Base-by-base conservation (phyloP, 768 basidiomycete genomes). In the Suillus sp. region DNA sequence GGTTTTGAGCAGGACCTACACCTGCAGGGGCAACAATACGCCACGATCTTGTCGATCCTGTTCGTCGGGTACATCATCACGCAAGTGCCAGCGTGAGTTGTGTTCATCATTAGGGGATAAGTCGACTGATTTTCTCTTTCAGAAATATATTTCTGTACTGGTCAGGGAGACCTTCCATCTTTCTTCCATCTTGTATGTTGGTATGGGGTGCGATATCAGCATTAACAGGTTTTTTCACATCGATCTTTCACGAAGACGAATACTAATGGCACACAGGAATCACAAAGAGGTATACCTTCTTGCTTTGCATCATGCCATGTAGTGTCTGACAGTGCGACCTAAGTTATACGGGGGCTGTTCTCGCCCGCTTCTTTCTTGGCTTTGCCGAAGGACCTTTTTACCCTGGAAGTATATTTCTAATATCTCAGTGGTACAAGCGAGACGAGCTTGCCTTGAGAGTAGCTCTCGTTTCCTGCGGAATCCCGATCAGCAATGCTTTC, bases 401-500 rank as follows among this genome's bases (percentile, higher is more conserved):
- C 54, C 71, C 72, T 54, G 71, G 71, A 18, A 69, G 74, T 25
- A 53, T 79, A 27, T 77, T 73, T 63, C 59, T 76, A 11, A 66
- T 75, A 20, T 76, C 75, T n/a, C 71, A 72, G 37, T 80, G 80
- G 80, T 81, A 81, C 67, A 77, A 68, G 30, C 70, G 72, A 53
- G 70, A 71, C 37, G 79, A 81, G 64, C 71, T 81, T 40, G 80
- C 75, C 18, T 64, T 78, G 32, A 68, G 78, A 10, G 74, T 71
- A 22, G 73, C 79, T 14, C 67, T 78, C 60, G 69, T 76, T 16
- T 77, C 73, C 63, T 76, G 72, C 61, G 77, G 79, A 27, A 78
- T 76, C 61, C 68, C 82, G 13, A 76, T 81, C 57, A 75, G 74
- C 9, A 82, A 83, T 71, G 83, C 80, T 4, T 81, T 81, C 62